These are phyloP conservation scores for Croton setiger DNA, from an alignment of 441 rosid genomes.

Conservation along the genomic window DNA sequence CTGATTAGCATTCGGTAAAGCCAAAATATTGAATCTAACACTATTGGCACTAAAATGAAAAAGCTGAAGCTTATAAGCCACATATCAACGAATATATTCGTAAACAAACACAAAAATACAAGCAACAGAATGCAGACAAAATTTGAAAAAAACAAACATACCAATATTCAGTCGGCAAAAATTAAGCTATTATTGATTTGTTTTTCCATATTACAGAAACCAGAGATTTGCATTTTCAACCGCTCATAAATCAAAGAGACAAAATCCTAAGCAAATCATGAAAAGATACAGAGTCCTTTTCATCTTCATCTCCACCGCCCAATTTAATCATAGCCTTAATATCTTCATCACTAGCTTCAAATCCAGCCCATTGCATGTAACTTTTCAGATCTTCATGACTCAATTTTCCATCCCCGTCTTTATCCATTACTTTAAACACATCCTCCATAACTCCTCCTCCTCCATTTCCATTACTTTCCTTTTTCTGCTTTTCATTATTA, in stretches of 20 bases:
- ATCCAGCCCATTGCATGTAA: conserved; percentile 65
- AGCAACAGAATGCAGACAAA: too few relatives aligned
- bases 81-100: too few relatives aligned
- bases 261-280: conserved; percentile 56
- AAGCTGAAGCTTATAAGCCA: too few relatives aligned
- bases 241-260: conserved; percentile 28
- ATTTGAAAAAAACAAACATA: neutral
- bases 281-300: conserved; percentile 44
- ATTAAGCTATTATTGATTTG: too few relatives aligned
- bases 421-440: conserved; percentile 73
- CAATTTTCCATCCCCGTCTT: conserved; percentile 73
- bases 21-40: too few relatives aligned
- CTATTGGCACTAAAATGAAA: too few relatives aligned
- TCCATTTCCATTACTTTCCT: neutral
- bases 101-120: too few relatives aligned
- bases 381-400: conserved; percentile 61
- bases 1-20: too few relatives aligned
- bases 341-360: conserved; percentile 54
- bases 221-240: too few relatives aligned
- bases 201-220: too few relatives aligned
- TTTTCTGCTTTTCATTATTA: neutral
- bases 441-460: conserved; percentile 57
- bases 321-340: conserved; percentile 65
- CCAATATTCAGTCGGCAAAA: neutral
- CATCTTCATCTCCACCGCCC: conserved; percentile 42